Percentiles rank a stretch among this genome's conserved stretches.
Evolutionary conservation across 345 rosid genomes (phyloP).

Genomic region (Eucalyptus curtisii): DNA sequence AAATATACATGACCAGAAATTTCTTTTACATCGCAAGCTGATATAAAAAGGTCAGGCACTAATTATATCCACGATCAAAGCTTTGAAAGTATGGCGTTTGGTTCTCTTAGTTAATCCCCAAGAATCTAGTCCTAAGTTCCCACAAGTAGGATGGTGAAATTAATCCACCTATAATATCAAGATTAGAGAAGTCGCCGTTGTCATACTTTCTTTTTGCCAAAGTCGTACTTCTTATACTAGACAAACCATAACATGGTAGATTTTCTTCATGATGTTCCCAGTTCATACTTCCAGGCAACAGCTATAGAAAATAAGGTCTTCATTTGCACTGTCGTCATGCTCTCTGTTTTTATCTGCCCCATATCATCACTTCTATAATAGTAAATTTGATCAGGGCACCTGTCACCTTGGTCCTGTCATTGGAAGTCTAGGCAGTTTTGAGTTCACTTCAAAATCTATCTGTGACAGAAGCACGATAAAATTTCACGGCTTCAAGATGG

Average conservation of each 20-base stretch:
- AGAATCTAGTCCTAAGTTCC: not conserved
- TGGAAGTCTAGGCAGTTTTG: not conserved
- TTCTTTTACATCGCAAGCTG: not conserved
- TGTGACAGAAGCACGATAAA: not conserved
- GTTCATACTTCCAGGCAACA: not conserved
- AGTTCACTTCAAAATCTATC: not conserved
- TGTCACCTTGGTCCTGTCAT: not conserved
- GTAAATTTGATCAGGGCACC: not conserved
- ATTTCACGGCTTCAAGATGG: not conserved
- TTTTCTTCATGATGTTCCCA: not conserved
- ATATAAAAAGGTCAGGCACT: not conserved
- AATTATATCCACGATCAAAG: not conserved
- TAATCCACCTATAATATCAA: not conserved
- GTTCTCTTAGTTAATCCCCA: not conserved
- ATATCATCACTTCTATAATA: not conserved
- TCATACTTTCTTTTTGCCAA: not conserved
- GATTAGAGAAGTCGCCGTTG: not conserved
- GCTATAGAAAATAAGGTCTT: not conserved
- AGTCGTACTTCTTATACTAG: not conserved
- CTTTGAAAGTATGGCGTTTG: not conserved
- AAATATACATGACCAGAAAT: not conserved
- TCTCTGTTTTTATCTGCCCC: not conserved
- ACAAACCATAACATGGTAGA: not conserved
- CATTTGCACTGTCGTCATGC: not conserved
- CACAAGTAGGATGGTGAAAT: not conserved